Evolutionary conservation across 495 filamentous ascomycete genomes (phyloP), one percentile per base, ranked within the genome.

Genomic region (Halenospora varia): DNA sequence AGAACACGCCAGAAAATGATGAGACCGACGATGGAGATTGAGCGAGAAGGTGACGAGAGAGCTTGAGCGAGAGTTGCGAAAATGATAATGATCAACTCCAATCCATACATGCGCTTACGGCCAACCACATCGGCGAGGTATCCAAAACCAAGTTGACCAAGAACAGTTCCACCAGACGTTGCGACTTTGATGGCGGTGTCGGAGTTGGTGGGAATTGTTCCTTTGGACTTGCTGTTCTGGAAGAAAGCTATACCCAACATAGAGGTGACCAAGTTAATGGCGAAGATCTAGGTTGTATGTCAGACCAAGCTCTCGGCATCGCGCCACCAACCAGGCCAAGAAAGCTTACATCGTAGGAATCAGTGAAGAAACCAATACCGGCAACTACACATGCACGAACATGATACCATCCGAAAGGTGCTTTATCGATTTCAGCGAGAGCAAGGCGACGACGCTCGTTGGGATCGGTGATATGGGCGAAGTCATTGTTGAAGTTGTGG

Each of bases 1-100:
- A 96, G 66, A 0, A 95, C 82, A 70, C 91, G 86, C 91, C 91
- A 96, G 78, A 96, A 96, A 68, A 93, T 82, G 44, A 95, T 78
- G 54, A 93, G 60, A 53, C 90, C 91, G 49, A 87, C 77, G 51
- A 95, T 82, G 29, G 86, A 80, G 53, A 92, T 81, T 1, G 83
- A 80, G 13, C 74, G 77, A n/a, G 88, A 90, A 24, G 72, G 69
- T 9, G 87, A 83, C n/a, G 83, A 68, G 47, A 95, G 76, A 46
- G 87, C 69, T 70, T 93, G 89, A 52, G 87, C 89, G 45, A 96
- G 73, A 20, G 89, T 94, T 6, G 88, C 86, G 57, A 89, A 80
- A 68, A 95, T 95, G 70, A 96, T 94, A 62, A 96, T 73, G 65
- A 94, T 90, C 61, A 96, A 72, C 69, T 95, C 91, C 48, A 94